Base-by-base conservation (phyloP, 345 rosid species). In the Pistacia vera region DNA sequence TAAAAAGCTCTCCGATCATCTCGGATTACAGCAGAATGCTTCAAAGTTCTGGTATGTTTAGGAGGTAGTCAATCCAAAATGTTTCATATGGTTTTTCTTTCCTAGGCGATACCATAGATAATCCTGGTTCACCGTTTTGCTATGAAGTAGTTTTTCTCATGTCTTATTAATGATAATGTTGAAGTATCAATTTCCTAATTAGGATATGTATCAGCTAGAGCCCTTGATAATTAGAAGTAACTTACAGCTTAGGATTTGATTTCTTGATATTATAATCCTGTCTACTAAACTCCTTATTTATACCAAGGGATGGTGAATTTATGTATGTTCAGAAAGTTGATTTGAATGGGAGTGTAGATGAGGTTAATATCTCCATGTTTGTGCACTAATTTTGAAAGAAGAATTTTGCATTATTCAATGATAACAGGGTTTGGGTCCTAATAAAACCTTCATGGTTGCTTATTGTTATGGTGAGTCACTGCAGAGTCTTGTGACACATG, bases 1-100 rank as follows among this genome's bases (percentile, higher is more conserved):
- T 93, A 75, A 93, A 90, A 79, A 86, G 80, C 77, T 93, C 96
- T 68, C 76, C 90, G 2, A 78, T 87, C 55, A 91, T 90, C 48
- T 79, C 89, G 1, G 96, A 93, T 66, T 91, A 88, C 71, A 70
- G 92, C 67, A 84, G 77, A 77, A 75, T 83, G 18, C 89, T 93
- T 60, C 89, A 82, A 65, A 85, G 74, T 78, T 85, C 88, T 4
- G 96, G 96, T 38, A 78, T 86, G 85, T 93, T 87, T 82, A 83
- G 91, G 82, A 87, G 88, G 80, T 92, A 88, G 85, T 16, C 18
- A 13, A 41, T 13, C 18, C 9, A 66, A 10, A 9, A 49, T 36
- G 51, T 6, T 13, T 46, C 11, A 6, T 46, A 11, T 8, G 2
- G 1, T 71, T 51, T 28, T 3, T 20, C 71, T 63, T 63, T 30